These are phyloP conservation scores for Mycena chlorophos DNA, from an alignment of 768 basidiomycete genomes.

Conservation along the genomic window DNA sequence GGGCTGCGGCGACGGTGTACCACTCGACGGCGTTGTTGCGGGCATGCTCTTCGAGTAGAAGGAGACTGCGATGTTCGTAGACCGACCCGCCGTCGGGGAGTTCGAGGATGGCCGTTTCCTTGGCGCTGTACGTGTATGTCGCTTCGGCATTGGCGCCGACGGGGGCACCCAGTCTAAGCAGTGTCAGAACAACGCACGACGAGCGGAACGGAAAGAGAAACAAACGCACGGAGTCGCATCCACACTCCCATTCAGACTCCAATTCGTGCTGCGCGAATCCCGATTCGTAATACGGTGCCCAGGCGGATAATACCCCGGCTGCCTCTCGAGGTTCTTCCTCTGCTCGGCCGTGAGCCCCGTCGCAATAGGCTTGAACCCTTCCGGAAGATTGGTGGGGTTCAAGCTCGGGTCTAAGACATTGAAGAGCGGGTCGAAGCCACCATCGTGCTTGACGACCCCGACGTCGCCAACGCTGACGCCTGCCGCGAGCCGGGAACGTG, in stretches of 20 bases:
- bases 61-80: background rate
- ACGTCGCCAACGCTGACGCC: constrained; percentile 6
- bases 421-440: constrained; percentile 9
- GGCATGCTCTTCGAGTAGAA: background rate
- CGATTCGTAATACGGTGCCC: background rate
- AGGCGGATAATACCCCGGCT: background rate
- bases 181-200: background rate
- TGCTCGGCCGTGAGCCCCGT: background rate
- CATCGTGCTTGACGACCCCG: background rate
- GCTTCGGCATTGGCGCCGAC: background rate
- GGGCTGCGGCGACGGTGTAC: background rate
- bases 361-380: background rate
- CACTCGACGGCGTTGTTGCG: background rate
- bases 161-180: background rate
- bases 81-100: background rate
- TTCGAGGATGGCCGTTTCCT: background rate
- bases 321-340: background rate
- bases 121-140: background rate
- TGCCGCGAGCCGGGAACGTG: background rate
- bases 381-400: background rate
- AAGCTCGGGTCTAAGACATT: constrained; percentile 1
- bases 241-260: background rate
- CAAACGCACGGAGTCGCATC: background rate
- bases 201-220: background rate
- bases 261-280: background rate